A percentile compares a stretch with the other conserved stretches of the same genome.
Conservation (phyloP, 441 rosid genomes). For the Melianthus villosus region DNA sequence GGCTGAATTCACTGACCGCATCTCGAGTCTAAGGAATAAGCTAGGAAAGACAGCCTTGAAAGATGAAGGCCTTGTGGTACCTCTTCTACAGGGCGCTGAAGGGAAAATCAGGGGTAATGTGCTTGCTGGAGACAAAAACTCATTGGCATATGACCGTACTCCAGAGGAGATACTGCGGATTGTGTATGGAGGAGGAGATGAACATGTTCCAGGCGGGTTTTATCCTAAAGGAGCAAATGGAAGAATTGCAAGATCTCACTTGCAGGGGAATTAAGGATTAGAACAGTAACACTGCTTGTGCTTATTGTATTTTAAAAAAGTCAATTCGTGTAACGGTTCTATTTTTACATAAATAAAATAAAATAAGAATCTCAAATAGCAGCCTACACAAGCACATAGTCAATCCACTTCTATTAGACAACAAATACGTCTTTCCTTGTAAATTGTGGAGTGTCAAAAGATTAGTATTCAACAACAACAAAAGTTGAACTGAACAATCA, state of each 20-base stretch:
- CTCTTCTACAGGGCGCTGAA: slow-evolving; percentile 26
- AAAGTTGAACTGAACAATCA: no score
- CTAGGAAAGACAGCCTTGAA: slow-evolving; percentile 33
- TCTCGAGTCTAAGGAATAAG: slow-evolving; percentile 45
- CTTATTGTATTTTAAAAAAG: no score
- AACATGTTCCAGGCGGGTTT: slow-evolving; percentile 49
- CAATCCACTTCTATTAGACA: no score
- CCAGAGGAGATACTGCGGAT: slow-evolving; percentile 56
- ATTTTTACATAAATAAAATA: no score
- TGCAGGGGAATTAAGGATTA: no score
- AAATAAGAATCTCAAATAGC: no score
- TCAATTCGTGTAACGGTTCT: no score
- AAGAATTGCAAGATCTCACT: slow-evolving; percentile 33
- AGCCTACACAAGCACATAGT: no score
- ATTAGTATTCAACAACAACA: no score
- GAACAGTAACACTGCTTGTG: no score
- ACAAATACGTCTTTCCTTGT: no score
- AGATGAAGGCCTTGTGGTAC: slow-evolving; percentile 62
- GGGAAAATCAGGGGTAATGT: slow-evolving; percentile 37
- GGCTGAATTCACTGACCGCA: slow-evolving; percentile 41
- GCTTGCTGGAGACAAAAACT: slow-evolving; percentile 38
- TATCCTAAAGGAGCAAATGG: slow-evolving; percentile 64
- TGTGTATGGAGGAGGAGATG: slow-evolving; percentile 60
- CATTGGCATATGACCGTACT: slow-evolving; percentile 37
- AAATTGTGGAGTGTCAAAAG: no score